These are phyloP conservation scores for Histomonas meleagridis DNA, from an alignment of 208 protist genomes.

Conservation along the genomic window DNA sequence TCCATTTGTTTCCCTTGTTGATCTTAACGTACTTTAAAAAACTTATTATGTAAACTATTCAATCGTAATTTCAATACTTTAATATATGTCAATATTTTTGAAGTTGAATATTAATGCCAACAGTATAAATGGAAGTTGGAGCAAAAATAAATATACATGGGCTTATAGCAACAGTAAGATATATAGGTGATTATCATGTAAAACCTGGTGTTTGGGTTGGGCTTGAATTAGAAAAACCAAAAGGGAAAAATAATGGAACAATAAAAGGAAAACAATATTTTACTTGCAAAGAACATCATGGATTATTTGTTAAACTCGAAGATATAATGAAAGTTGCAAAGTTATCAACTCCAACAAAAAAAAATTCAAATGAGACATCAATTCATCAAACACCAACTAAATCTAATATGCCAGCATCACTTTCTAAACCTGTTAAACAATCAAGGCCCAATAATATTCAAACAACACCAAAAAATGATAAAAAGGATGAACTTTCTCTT, in stretches of 20 bases:
- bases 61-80: no score
- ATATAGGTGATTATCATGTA: neutral
- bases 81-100: no score
- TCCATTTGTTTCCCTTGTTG: no score
- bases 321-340: neutral
- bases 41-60: no score
- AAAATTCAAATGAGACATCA: neutral
- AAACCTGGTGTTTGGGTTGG: neutral
- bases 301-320: neutral
- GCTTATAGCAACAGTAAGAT: neutral
- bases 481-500: neutral
- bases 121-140: neutral
- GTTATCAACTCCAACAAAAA: neutral
- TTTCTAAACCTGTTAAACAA: neutral
- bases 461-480: neutral
- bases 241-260: conserved; percentile 35
- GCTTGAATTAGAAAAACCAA: conserved; percentile 18
- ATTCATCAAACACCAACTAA: neutral
- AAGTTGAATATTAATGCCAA: no score
- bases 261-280: conserved; percentile 18
- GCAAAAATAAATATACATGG: neutral
- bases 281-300: neutral
- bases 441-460: neutral
- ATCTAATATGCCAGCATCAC: neutral
- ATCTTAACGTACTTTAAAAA: no score